Conservation (phyloP, 2,329 filamentous ascomycete species). For the Sordariomycetes sp. region DNA sequence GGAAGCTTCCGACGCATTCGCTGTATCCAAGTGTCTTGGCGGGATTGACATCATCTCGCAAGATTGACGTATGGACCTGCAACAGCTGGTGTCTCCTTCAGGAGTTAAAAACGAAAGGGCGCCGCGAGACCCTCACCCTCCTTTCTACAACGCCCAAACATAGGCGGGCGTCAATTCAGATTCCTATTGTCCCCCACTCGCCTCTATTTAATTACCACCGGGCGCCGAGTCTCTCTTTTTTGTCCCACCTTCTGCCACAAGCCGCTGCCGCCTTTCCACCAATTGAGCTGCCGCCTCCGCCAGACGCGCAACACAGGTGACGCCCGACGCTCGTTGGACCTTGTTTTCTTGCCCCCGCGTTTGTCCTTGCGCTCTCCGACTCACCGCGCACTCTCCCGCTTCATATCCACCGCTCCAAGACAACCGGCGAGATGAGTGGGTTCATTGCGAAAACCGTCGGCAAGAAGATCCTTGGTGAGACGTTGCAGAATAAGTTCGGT, state of each 20-base stretch:
- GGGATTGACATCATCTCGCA: neutral
- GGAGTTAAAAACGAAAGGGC: neutral
- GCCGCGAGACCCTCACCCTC: neutral
- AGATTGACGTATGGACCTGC: neutral
- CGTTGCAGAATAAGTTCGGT: conserved; percentile 45
- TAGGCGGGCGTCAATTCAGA: neutral
- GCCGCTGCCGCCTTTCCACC: neutral
- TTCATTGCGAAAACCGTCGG: conserved; percentile 42
- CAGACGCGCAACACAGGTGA: neutral
- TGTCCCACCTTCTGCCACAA: neutral
- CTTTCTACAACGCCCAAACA: neutral
- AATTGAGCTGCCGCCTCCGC: neutral
- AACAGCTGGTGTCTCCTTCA: neutral
- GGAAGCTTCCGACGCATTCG: neutral
- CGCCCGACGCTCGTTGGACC: neutral
- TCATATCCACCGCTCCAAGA: neutral
- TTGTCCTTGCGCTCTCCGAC: neutral
- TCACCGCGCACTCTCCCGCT: neutral
- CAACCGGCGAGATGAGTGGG: conserved; percentile 33
- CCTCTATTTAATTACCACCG: neutral
- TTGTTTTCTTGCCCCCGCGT: neutral
- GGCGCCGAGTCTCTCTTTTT: neutral
- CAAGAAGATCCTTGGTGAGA: conserved; percentile 48
- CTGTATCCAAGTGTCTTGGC: neutral
- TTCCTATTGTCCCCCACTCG: no score